A percentile compares a stretch with the other conserved stretches of the same genome.
phyloP scores from a whole-genome alignment of 108 stramenopile genomes.

The Fragilaria radians region DNA sequence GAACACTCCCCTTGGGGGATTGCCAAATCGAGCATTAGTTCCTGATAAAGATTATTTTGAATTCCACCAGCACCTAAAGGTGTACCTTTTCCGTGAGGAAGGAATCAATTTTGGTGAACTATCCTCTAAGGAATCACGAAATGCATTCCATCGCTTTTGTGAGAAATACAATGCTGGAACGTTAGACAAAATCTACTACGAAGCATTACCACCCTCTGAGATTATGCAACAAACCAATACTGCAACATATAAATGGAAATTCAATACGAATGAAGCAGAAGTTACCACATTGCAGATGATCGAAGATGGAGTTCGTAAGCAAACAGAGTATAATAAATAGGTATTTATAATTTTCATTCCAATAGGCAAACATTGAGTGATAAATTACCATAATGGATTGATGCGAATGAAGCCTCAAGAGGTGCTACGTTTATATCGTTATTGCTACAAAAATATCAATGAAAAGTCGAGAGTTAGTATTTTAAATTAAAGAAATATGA shows the following conservation, averaged over 20 bases:
- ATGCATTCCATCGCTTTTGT: slow-evolving; percentile 57
- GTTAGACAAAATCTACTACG: slow-evolving; percentile 61
- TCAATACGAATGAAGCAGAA: slow-evolving; percentile 51
- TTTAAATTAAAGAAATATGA: too few relatives aligned
- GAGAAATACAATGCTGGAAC: slow-evolving; percentile 56
- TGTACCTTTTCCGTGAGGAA: slow-evolving; percentile 64
- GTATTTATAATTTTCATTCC: too few relatives aligned
- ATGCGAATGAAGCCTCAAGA: too few relatives aligned
- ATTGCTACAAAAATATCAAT: too few relatives aligned
- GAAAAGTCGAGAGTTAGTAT: too few relatives aligned
- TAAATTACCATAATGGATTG: too few relatives aligned
- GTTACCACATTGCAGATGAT: slow-evolving; percentile 46
- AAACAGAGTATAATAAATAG: slow-evolving; percentile 70
- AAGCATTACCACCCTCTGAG: slow-evolving; percentile 32
- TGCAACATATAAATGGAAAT: slow-evolving; percentile 70
- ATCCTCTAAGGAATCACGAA: slow-evolving; percentile 41
- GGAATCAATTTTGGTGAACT: slow-evolving; percentile 71
- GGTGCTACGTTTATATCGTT: too few relatives aligned
- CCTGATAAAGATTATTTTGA: slow-evolving; percentile 69
- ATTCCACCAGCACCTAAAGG: slow-evolving; percentile 66
- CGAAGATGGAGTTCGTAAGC: slow-evolving; percentile 56
- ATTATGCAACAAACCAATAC: slow-evolving; percentile 63
- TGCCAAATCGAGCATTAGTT: slow-evolving; percentile 38
- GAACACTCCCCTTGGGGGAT: slow-evolving; percentile 21
- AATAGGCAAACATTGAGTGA: too few relatives aligned